These are phyloP conservation scores for Vitis rupestris DNA, from an alignment of 164 flowering plant genomes.

Conservation along the genomic window DNA sequence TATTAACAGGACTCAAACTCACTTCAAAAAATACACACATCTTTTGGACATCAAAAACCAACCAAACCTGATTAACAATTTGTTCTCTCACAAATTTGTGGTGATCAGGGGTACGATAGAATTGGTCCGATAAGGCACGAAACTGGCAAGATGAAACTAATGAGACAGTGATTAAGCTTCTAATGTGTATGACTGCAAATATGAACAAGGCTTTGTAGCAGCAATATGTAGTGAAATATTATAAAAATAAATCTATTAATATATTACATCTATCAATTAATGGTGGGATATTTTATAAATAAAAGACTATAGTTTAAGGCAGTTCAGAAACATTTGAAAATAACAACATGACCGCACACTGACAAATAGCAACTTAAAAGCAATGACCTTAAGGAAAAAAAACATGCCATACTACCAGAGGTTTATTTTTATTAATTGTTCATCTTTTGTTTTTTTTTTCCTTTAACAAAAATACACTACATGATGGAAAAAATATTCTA, in stretches of 20 bases:
- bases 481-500: too few relatives aligned
- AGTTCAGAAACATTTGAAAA: too few relatives aligned
- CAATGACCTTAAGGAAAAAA: too few relatives aligned
- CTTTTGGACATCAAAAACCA: neutral
- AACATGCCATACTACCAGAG: too few relatives aligned
- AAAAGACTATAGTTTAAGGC: too few relatives aligned
- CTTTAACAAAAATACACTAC: too few relatives aligned
- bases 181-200: neutral
- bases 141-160: constrained; percentile 47
- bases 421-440: too few relatives aligned
- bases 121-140: constrained; percentile 90
- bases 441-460: too few relatives aligned
- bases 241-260: neutral
- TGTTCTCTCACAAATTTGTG: constrained; percentile 77
- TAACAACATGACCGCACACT: too few relatives aligned
- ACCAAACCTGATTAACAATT: constrained; percentile 70
- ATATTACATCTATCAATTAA: too few relatives aligned
- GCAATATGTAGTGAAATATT: neutral
- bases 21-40: neutral
- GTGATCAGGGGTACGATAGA: constrained; percentile 78
- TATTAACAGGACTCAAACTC: neutral
- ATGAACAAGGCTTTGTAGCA: neutral
- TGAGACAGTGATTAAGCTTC: constrained; percentile 8
- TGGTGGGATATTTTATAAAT: too few relatives aligned
- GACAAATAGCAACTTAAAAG: too few relatives aligned